Evolutionary conservation across 352 stramenopile genomes (phyloP).

Genomic region (Globisporangium spinosum): DNA sequence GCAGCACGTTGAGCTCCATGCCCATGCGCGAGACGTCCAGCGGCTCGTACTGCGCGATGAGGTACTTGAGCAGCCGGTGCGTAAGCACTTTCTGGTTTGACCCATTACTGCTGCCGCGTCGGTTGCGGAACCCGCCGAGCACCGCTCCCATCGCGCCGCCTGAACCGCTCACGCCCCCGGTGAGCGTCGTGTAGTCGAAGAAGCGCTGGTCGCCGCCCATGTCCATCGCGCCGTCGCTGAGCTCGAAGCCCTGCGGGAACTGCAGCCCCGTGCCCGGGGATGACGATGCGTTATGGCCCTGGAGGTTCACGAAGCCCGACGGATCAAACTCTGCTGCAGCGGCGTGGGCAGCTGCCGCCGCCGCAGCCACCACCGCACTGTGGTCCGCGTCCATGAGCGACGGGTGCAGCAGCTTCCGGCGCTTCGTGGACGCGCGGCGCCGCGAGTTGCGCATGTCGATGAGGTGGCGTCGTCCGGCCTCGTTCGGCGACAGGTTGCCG

Average conservation of each 20-base stretch:
- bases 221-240: slow-evolving; percentile 46
- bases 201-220: slow-evolving; percentile 46
- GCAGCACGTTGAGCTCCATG: slow-evolving; percentile 48
- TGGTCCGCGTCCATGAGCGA: slow-evolving; percentile 30
- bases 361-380: slow-evolving; percentile 14
- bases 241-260: slow-evolving; percentile 55
- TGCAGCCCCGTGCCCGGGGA: slow-evolving; percentile 31
- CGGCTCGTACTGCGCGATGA: slow-evolving; percentile 75
- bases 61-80: slow-evolving; percentile 66
- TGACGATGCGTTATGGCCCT: slow-evolving; percentile 20
- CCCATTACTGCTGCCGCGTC: slow-evolving; percentile 22
- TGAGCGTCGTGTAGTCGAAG: slow-evolving; percentile 43
- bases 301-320: slow-evolving; percentile 53
- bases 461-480: slow-evolving; percentile 44
- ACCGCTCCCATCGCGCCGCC: not conserved
- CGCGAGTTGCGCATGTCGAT: slow-evolving; percentile 57
- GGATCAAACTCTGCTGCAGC: slow-evolving; percentile 53
- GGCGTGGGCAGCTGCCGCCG: slow-evolving; percentile 1
- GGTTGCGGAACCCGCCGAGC: slow-evolving; percentile 11
- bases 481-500: slow-evolving; percentile 42
- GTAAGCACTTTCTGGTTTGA: slow-evolving; percentile 62
- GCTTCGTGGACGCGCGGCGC: slow-evolving; percentile 38
- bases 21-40: slow-evolving; percentile 70
- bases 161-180: slow-evolving; percentile 2
- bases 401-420: slow-evolving; percentile 37